Evolutionary conservation across 2,329 filamentous ascomycete species (phyloP).

Genomic region (Aspergillus tamarii): DNA sequence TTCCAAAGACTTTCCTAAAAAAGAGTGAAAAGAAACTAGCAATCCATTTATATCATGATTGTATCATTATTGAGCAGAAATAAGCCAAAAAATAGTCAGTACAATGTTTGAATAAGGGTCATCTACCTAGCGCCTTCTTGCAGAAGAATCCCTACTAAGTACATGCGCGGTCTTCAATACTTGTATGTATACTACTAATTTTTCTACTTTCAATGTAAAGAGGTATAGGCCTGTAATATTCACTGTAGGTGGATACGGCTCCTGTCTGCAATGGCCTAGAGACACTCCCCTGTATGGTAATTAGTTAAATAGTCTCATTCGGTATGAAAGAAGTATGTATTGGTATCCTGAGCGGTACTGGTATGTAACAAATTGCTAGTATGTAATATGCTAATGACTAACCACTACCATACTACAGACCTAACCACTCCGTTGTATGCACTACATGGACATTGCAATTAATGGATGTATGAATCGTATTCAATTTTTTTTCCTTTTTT

Average conservation of each 20-base stretch:
- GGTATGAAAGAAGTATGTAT: neutral
- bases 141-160: neutral
- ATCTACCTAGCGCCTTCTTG: neutral
- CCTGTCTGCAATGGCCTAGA: neutral
- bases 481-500: neutral
- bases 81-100: neutral
- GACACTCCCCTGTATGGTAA: neutral
- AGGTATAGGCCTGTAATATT: neutral
- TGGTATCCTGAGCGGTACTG: neutral
- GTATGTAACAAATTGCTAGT: neutral
- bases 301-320: neutral
- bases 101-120: neutral
- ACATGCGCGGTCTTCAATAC: neutral
- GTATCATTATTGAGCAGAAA: neutral
- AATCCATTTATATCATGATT: neutral
- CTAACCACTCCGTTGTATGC: neutral
- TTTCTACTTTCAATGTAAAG: neutral
- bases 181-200: neutral
- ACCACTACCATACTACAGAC: neutral
- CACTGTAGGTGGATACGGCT: neutral
- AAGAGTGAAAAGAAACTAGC: neutral
- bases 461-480: neutral
- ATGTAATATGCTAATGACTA: neutral
- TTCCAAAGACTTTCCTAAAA: neutral
- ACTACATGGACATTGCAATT: neutral